A percentile compares a stretch with the other conserved stretches of the same genome.
phyloP scores from a whole-genome alignment of 2,329 filamentous ascomycete species.

The Bertia moriformis region DNA sequence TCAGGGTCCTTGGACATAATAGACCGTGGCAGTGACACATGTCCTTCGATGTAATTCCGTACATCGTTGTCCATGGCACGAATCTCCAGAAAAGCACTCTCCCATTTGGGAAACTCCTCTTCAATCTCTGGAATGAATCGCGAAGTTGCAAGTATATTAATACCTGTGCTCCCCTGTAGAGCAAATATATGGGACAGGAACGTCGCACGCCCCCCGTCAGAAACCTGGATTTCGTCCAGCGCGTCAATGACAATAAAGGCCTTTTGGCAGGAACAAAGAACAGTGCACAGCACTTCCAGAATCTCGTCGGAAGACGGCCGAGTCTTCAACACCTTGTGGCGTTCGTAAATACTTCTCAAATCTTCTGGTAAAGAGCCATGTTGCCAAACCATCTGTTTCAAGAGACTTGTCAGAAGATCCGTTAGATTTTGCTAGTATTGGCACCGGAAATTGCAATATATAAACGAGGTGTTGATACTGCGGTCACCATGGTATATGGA shows the following conservation, averaged over 20 bases:
- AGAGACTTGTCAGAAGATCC: background rate
- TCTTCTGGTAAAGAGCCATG: background rate
- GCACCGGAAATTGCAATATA: background rate
- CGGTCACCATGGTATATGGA: conserved; percentile 2
- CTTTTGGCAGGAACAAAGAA: no score
- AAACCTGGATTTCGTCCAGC: conserved; percentile 10
- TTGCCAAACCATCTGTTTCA: background rate
- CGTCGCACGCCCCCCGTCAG: conserved; percentile 3
- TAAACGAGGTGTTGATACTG: background rate
- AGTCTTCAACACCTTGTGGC: background rate
- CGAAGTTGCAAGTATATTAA: conserved; percentile 11
- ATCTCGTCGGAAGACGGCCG: conserved; percentile 3
- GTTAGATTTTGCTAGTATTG: background rate
- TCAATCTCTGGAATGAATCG: conserved; percentile 9
- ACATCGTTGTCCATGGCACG: conserved; percentile 16
- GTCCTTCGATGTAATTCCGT: conserved; percentile 10
- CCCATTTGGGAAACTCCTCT: conserved; percentile 6
- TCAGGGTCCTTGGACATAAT: conserved; percentile 5
- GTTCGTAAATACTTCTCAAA: background rate
- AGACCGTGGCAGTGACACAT: conserved; percentile 7
- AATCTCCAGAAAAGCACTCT: conserved; percentile 11
- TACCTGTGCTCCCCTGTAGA: conserved; percentile 4
- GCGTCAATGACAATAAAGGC: conserved; percentile 11
- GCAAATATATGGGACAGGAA: conserved; percentile 6
- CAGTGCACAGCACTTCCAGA: conserved; percentile 3